Percentiles rank a stretch among this genome's conserved stretches.
Evolutionary conservation across 169 alveolate genomes (phyloP).

Genomic region (Plasmodium vivax): DNA sequence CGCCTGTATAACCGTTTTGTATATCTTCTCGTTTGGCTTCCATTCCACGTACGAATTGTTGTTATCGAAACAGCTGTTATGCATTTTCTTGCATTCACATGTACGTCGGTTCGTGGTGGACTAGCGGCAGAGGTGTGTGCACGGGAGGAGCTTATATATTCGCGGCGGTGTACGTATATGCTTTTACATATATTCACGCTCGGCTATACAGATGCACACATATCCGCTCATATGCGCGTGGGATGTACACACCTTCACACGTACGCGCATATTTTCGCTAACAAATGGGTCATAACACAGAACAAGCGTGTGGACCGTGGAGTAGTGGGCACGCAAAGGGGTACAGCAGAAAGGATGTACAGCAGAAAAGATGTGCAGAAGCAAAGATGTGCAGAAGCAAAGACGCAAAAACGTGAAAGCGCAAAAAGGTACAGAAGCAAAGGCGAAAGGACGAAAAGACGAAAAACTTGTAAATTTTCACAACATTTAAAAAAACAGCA

Average conservation of each 20-base stretch:
- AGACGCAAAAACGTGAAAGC: background rate
- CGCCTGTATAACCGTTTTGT: conserved; percentile 43
- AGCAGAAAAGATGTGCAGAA: background rate
- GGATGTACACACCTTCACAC: background rate
- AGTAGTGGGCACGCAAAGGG: background rate
- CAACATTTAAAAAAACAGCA: conserved; percentile 30
- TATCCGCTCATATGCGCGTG: background rate
- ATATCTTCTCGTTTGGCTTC: conserved; percentile 71
- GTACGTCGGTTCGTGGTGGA: background rate
- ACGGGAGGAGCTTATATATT: background rate
- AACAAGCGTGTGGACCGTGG: background rate
- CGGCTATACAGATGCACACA: background rate
- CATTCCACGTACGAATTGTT: conserved; percentile 62
- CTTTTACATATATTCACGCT: background rate
- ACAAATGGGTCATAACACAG: background rate
- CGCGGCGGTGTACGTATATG: background rate
- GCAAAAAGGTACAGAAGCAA: background rate
- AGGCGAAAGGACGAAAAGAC: background rate
- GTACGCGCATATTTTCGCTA: background rate
- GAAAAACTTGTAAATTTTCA: conserved; percentile 12
- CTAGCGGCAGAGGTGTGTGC: background rate
- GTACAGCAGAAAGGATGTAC: background rate
- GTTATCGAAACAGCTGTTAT: conserved; percentile 48
- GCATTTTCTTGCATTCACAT: conserved; percentile 67
- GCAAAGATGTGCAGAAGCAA: background rate